These are phyloP conservation scores for Cercospora sp. DNA, from an alignment of 2,329 filamentous ascomycete genomes.

Conservation along the genomic window DNA sequence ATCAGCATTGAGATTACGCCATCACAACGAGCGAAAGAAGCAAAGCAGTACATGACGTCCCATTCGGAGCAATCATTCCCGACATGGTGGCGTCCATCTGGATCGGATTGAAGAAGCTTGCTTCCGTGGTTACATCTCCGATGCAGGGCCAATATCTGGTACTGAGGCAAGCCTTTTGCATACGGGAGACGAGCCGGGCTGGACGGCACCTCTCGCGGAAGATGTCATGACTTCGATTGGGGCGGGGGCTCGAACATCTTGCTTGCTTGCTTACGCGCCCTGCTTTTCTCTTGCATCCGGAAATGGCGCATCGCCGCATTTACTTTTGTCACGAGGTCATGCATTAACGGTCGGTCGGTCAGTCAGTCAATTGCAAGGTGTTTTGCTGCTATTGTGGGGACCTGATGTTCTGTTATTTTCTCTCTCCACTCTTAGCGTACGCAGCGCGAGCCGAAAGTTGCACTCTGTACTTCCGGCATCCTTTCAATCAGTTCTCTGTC, in stretches of 20 bases:
- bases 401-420: neutral
- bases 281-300: neutral
- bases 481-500: neutral
- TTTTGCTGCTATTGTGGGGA: neutral
- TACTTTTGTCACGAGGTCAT: conserved; percentile 5
- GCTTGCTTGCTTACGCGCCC: neutral
- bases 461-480: neutral
- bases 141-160: neutral
- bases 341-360: conserved; percentile 6
- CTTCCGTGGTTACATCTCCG: neutral
- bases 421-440: neutral
- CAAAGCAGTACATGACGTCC: neutral
- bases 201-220: neutral
- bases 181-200: neutral
- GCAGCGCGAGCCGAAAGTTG: neutral
- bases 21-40: neutral
- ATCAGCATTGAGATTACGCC: neutral
- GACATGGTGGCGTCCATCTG: neutral
- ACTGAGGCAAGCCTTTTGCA: neutral
- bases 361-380: neutral
- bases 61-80: neutral
- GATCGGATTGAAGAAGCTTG: neutral
- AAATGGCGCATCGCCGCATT: conserved; percentile 1
- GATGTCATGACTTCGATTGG: neutral
- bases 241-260: neutral